These are phyloP conservation scores for Sporothrix schenckii DNA, from an alignment of 2,329 filamentous ascomycete species.

Conservation along the genomic window DNA sequence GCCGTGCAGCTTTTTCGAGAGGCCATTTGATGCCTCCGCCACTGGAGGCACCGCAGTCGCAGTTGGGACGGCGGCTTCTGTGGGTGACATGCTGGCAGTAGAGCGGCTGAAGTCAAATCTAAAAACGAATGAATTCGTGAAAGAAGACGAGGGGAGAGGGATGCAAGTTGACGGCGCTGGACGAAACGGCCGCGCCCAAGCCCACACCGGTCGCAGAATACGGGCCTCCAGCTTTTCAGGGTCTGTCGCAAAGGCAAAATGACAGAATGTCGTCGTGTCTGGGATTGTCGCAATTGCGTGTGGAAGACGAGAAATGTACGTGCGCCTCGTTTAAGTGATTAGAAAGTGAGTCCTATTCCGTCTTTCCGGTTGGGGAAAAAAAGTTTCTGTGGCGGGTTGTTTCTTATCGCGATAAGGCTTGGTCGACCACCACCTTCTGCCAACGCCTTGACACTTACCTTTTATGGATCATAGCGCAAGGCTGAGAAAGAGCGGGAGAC, in stretches of 20 bases:
- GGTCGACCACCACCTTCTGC: not conserved
- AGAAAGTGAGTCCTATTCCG: not conserved
- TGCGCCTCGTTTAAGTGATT: not conserved
- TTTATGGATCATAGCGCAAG: constrained; percentile 31
- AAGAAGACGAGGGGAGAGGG: not conserved
- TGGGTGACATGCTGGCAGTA: constrained; percentile 29
- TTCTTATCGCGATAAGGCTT: constrained; percentile 34
- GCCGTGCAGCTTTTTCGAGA: constrained; percentile 68
- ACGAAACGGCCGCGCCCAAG: constrained; percentile 14
- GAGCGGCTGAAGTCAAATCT: constrained; percentile 32
- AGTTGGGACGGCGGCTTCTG: constrained; percentile 26
- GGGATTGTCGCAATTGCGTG: not conserved
- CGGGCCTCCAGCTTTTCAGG: constrained; percentile 31
- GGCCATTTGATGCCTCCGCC: constrained; percentile 23
- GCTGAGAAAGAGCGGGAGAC: constrained; percentile 24
- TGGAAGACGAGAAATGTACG: not conserved
- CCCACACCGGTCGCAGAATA: constrained; percentile 25
- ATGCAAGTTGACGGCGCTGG: not conserved
- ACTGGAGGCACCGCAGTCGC: constrained; percentile 13
- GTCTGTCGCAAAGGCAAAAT: not conserved
- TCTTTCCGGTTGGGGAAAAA: not conserved
- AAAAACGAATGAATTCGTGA: not conserved
- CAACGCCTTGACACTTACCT: not conserved
- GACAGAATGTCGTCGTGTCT: not conserved
- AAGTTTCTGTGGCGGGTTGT: constrained; percentile 13